phyloP scores from a whole-genome alignment of 192 early-diverging fungal genomes.

The Coemansia sp. region DNA sequence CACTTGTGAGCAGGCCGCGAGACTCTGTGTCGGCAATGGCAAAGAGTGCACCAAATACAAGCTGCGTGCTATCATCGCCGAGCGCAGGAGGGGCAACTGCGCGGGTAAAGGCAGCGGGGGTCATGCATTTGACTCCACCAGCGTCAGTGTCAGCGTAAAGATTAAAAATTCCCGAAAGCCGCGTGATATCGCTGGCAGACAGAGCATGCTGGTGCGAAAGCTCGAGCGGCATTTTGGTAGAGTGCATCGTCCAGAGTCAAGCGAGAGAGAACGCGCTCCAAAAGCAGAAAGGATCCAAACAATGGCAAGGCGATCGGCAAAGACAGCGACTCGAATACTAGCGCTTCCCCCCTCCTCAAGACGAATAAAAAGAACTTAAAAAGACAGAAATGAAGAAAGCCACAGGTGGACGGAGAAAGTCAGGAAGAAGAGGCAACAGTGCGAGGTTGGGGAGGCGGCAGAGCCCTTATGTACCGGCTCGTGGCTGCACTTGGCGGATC shows the following conservation, averaged over 20 bases:
- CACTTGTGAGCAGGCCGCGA: constrained; percentile 43
- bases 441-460: neutral
- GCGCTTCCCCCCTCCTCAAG: neutral
- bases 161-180: constrained; percentile 45
- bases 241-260: neutral
- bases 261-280: neutral
- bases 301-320: neutral
- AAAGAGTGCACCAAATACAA: constrained; percentile 38
- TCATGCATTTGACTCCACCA: constrained; percentile 47
- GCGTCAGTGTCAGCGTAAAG: constrained; percentile 34
- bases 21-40: constrained; percentile 48
- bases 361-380: neutral
- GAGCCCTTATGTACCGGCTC: neutral
- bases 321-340: neutral
- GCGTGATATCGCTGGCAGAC: constrained; percentile 33
- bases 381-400: neutral
- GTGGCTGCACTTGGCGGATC: neutral
- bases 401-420: neutral
- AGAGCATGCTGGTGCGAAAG: constrained; percentile 5
- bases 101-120: constrained; percentile 42
- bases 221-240: neutral
- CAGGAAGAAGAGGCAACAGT: neutral
- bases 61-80: constrained; percentile 11
- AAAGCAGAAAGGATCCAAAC: neutral
- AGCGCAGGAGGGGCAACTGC: constrained; percentile 39